These are phyloP conservation scores for Pochonia chlamydosporia DNA, from an alignment of 2,329 filamentous ascomycete genomes.

Conservation along the genomic window DNA sequence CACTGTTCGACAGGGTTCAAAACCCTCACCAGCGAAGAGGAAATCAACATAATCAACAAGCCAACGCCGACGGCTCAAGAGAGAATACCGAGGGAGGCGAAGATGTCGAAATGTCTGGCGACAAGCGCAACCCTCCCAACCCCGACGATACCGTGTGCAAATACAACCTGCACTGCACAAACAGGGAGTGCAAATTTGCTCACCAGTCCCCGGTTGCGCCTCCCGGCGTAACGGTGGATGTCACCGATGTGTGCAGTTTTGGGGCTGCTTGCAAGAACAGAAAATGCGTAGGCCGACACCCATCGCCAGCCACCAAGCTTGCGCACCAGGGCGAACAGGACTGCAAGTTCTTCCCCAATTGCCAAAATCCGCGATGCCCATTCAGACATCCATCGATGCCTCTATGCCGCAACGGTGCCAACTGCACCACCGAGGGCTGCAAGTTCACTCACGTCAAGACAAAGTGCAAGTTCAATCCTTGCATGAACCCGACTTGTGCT, in stretches of 20 bases:
- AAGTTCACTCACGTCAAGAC: conserved; percentile 84
- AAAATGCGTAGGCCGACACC: conserved; percentile 89
- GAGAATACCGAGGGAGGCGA: conserved; percentile 37
- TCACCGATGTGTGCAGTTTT: conserved; percentile 74
- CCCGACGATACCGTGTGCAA: conserved; percentile 72
- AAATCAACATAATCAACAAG: conserved; percentile 32
- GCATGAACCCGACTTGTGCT: conserved; percentile 78
- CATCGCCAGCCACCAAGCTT: conserved; percentile 76
- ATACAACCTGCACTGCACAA: conserved; percentile 84
- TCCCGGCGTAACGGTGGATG: conserved; percentile 69
- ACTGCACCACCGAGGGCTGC: conserved; percentile 76
- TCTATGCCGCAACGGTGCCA: conserved; percentile 83
- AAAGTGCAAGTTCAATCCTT: conserved; percentile 86
- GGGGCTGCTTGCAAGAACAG: conserved; percentile 92
- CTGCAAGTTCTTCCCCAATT: conserved; percentile 89
- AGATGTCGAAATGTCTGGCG: conserved; percentile 58
- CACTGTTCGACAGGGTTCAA: conserved; percentile 71
- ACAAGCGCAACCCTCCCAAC: conserved; percentile 48
- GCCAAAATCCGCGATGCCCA: conserved; percentile 78
- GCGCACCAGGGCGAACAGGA: conserved; percentile 78
- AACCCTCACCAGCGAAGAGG: conserved; percentile 38
- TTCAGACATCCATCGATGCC: conserved; percentile 88
- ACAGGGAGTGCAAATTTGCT: conserved; percentile 84
- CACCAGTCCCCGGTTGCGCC: conserved; percentile 91
- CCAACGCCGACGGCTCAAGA: conserved; percentile 26